Evolutionary conservation across 805 yeast species (phyloP).

Genomic region (Yarrowia hollandica): DNA sequence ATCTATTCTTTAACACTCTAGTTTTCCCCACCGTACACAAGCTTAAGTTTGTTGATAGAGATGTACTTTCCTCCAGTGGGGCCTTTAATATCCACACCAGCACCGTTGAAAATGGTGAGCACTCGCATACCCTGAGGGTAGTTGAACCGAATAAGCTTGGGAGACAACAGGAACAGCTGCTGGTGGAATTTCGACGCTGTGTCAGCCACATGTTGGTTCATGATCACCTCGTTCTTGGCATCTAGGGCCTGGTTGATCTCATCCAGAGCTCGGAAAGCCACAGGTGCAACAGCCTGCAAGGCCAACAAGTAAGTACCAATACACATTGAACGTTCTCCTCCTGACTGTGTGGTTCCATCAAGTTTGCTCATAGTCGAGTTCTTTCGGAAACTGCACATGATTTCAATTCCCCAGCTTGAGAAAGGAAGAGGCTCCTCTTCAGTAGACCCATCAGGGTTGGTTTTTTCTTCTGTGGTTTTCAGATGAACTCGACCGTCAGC

Average conservation of each 20-base stretch:
- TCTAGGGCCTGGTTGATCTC: constrained; percentile 99
- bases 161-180: constrained; percentile 25
- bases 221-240: constrained; percentile 65
- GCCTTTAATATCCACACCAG: neutral
- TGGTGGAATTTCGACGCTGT: neutral
- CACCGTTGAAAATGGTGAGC: constrained; percentile 14
- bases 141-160: constrained; percentile 24
- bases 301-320: constrained; percentile 90
- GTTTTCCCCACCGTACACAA: too few relatives aligned
- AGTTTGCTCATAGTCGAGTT: constrained; percentile 66
- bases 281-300: constrained; percentile 78
- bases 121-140: constrained; percentile 8
- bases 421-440: constrained; percentile 38
- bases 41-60: neutral
- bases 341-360: constrained; percentile 89
- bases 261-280: constrained; percentile 94
- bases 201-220: constrained; percentile 21
- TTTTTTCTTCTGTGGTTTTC: neutral
- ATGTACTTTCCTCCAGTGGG: neutral
- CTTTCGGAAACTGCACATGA: constrained; percentile 82
- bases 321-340: constrained; percentile 96
- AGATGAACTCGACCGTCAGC: neutral
- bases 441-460: neutral
- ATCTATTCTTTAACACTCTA: neutral
- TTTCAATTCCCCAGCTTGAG: constrained; percentile 79